Evolutionary conservation across 768 basidiomycete genomes (phyloP).

Genomic region (Termitomyces sp.): DNA sequence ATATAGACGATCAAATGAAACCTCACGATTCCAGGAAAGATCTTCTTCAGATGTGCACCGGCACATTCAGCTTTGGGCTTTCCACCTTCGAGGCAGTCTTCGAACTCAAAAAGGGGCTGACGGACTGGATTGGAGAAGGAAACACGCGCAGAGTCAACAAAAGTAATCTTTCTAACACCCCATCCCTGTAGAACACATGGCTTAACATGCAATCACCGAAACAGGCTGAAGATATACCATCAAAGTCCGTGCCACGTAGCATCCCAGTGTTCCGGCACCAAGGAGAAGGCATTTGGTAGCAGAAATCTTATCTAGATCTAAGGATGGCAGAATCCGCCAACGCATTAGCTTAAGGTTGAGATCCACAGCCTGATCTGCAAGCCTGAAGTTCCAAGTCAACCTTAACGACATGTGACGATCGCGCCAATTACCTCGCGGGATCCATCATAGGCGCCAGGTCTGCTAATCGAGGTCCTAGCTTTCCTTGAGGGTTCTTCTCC

Average conservation of each 20-base stretch:
- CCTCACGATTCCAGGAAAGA: constrained; percentile 90
- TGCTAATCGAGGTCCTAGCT: constrained; percentile 80
- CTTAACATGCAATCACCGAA: background rate
- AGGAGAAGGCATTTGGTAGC: constrained; percentile 77
- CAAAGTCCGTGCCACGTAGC: constrained; percentile 87
- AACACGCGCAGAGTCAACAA: constrained; percentile 87
- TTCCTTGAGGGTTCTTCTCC: constrained; percentile 90
- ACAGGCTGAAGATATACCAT: constrained; percentile 55
- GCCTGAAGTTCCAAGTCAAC: constrained; percentile 32
- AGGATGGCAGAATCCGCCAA: constrained; percentile 88
- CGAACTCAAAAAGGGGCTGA: constrained; percentile 94
- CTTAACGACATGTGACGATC: background rate
- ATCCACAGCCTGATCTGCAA: constrained; percentile 97
- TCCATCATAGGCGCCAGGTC: constrained; percentile 98
- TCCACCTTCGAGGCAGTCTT: constrained; percentile 88
- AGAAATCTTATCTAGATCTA: constrained; percentile 86
- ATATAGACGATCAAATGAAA: background rate
- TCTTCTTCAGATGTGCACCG: constrained; percentile 76
- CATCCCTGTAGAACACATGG: constrained; percentile 57
- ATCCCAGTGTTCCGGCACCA: constrained; percentile 94
- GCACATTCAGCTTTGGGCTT: constrained; percentile 93
- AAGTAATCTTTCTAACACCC: constrained; percentile 91
- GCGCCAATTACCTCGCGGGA: constrained; percentile 55
- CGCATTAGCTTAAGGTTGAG: constrained; percentile 97
- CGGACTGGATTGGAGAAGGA: constrained; percentile 98